Evolutionary conservation across 371 early-diverging fungal species (phyloP).

Genomic region (Mucor indicus): DNA sequence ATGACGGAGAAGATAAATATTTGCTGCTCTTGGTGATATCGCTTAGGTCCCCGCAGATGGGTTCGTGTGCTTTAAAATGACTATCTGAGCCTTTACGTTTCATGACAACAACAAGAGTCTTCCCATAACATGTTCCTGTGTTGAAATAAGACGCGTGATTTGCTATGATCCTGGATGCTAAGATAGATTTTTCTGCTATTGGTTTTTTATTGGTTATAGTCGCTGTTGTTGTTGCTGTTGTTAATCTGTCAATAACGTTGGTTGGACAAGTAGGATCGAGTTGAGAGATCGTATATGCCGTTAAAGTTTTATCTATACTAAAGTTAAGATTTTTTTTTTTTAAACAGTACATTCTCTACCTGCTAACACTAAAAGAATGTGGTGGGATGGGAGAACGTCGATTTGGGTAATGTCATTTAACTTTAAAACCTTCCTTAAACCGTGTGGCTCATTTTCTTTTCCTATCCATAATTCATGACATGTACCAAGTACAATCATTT

Average conservation of each 20-base stretch:
- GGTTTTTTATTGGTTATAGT: conserved; percentile 39
- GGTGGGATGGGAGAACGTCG: conserved; percentile 17
- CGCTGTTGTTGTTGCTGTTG: conserved; percentile 53
- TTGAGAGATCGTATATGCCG: conserved; percentile 67
- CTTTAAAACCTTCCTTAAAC: conserved; percentile 20
- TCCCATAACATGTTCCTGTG: conserved; percentile 69
- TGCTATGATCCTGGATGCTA: conserved; percentile 51
- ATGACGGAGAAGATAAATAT: no score
- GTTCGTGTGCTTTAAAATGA: conserved; percentile 72
- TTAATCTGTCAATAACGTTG: conserved; percentile 25
- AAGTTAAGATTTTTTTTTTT: neutral
- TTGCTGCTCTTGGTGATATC: no score
- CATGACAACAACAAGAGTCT: conserved; percentile 68
- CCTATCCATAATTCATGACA: conserved; percentile 67
- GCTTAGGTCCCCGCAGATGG: conserved; percentile 53
- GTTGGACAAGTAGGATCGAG: conserved; percentile 32
- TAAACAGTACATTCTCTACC: neutral
- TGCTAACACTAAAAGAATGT: conserved; percentile 17
- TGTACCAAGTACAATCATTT: conserved; percentile 73
- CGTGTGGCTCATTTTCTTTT: conserved; percentile 25
- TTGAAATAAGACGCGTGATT: conserved; percentile 76
- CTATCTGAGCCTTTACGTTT: conserved; percentile 57
- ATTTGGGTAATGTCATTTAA: conserved; percentile 31
- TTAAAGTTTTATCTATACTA: conserved; percentile 38
- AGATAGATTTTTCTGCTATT: neutral